Percentiles rank a stretch among this genome's conserved stretches.
Evolutionary conservation across 1,284 basidiomycete genomes (phyloP).

Genomic region (Taiwanofungus camphoratus): DNA sequence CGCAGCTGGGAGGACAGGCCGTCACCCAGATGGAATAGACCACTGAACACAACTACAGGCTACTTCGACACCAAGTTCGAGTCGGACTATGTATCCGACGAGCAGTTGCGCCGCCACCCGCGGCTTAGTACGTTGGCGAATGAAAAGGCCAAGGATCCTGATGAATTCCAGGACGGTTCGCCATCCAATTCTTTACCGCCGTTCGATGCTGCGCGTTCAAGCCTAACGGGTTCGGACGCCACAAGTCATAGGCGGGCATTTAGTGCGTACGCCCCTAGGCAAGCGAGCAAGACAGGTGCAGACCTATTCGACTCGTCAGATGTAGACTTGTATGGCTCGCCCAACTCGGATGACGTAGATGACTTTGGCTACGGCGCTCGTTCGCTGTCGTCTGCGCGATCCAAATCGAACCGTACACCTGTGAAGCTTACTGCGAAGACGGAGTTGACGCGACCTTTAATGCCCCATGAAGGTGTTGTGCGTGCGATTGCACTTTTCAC

Average conservation of each 20-base stretch:
- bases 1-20: slow-evolving; percentile 15
- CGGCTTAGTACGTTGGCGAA: slow-evolving; percentile 11
- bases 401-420: slow-evolving; percentile 13
- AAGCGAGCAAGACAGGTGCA: slow-evolving; percentile 6
- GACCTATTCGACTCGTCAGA: slow-evolving; percentile 25
- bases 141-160: slow-evolving; percentile 3
- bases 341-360: slow-evolving; percentile 6
- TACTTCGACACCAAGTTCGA: slow-evolving; percentile 38
- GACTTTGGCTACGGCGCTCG: slow-evolving; percentile 16
- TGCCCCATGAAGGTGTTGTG: slow-evolving; percentile 54
- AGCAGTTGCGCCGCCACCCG: slow-evolving; percentile 23
- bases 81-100: slow-evolving; percentile 27
- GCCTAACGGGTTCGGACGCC: slow-evolving; percentile 18
- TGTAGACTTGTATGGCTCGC: slow-evolving; percentile 22
- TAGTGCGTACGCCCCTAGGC: slow-evolving; percentile 29
- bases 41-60: slow-evolving; percentile 22
- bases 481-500: slow-evolving; percentile 78
- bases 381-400: slow-evolving; percentile 12
- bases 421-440: slow-evolving; percentile 39
- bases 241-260: slow-evolving; percentile 33
- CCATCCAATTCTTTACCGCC: slow-evolving; percentile 22
- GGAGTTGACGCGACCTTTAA: slow-evolving; percentile 42
- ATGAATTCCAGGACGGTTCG: slow-evolving; percentile 17
- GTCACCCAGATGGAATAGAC: slow-evolving; percentile 15
- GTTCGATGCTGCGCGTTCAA: slow-evolving; percentile 20